Percentiles rank a stretch among this genome's conserved stretches.
phyloP scores from a whole-genome alignment of 2,329 filamentous ascomycete species.

The Daldinia sp. region DNA sequence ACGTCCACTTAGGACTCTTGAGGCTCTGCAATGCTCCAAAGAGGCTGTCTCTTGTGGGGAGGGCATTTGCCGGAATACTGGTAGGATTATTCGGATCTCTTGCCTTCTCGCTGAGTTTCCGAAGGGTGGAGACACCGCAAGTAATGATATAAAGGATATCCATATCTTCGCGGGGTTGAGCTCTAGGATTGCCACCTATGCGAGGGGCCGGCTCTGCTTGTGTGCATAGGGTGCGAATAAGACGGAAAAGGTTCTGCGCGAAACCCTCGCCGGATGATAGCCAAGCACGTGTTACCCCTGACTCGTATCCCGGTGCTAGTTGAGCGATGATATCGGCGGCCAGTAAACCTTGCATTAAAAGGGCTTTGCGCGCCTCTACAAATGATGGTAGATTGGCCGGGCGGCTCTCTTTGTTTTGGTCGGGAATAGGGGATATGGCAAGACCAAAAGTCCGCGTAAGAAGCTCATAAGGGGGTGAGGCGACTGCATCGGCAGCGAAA shows the following conservation, averaged over 20 bases:
- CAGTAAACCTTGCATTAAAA: conserved; percentile 90
- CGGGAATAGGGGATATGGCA: conserved; percentile 84
- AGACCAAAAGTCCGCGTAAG: conserved; percentile 88
- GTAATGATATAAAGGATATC: conserved; percentile 71
- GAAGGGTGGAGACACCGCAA: conserved; percentile 73
- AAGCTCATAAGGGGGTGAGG: conserved; percentile 75
- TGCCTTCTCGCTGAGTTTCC: conserved; percentile 73
- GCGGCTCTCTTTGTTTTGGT: conserved; percentile 63
- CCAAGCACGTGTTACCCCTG: conserved; percentile 78
- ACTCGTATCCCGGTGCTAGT: conserved; percentile 75
- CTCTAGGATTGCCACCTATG: conserved; percentile 46
- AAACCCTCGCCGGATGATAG: conserved; percentile 85
- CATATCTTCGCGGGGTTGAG: conserved; percentile 54
- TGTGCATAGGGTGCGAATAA: conserved; percentile 76
- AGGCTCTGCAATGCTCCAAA: conserved; percentile 70
- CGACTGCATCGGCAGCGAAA: conserved; percentile 75
- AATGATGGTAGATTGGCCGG: conserved; percentile 69
- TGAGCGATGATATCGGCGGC: conserved; percentile 88
- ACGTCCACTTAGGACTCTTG: conserved; percentile 67
- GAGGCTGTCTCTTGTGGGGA: conserved; percentile 73
- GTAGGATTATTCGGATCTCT: conserved; percentile 62
- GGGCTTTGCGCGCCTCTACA: conserved; percentile 84
- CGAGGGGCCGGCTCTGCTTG: conserved; percentile 63
- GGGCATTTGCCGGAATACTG: conserved; percentile 65
- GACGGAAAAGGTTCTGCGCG: conserved; percentile 77